Evolutionary conservation across 2,329 filamentous ascomycete genomes (phyloP), one percentile per base, ranked within the genome.

Genomic region (Botrytis elliptica): DNA sequence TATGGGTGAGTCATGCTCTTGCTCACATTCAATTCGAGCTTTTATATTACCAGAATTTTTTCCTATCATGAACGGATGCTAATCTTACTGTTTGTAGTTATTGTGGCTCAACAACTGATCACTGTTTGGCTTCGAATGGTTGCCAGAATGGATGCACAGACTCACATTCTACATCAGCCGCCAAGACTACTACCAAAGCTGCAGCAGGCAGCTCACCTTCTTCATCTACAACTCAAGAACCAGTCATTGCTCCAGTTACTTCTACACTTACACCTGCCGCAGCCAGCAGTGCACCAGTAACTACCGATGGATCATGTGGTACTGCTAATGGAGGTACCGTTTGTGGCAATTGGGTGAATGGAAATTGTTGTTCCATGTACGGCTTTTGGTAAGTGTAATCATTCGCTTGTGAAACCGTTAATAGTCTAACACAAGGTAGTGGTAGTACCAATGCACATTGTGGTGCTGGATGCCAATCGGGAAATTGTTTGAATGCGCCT

Each of bases 361-460:
- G 88, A 62, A 82, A 84, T 73, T 89, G 88, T 77, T 88, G 87
- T 78, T 87, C 85, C 52, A 84, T 87, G 82, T 89, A 88, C 78
- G 88, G 88, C 42, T 89, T 87, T 80, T 87, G 87, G 78, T 80
- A 78, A 75, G 78, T 67, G 38, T 6, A 59, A 20, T 46, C n/a
- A 20, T 62, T 57, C 57, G n/a, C 60, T 42, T 44, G 22, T 2
- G 4, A 16, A 59, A 67, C 36, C 49, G 29, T 25, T 60, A 63
- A 62, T 67, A 42, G 18, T 33, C 74, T 80, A 66, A 79, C 66
- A 44, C 22, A 49, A 40, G 2, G 55, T 72, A 83, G 81, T 74
- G 83, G 83, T 36, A 81, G 79, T 57, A 82, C 82, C 60, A 84
- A 82, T 59, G 81, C 84, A 64, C 87, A 88, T 80, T 89, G 88